Evolutionary conservation across 306 rosid species (phyloP).

Genomic region (Vicia villosa): DNA sequence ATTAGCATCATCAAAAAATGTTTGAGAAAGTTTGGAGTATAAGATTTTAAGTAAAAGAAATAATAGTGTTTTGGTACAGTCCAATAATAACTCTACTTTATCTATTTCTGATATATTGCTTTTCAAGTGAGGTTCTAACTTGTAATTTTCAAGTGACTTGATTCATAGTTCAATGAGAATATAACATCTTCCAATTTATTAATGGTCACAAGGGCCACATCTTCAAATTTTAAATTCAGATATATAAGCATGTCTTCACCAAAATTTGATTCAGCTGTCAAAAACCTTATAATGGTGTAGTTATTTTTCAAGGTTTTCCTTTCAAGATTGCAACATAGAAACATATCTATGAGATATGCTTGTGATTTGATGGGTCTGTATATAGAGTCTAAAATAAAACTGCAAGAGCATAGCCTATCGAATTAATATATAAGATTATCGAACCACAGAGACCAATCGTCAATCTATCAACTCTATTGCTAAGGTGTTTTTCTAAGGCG

Average conservation of each 20-base stretch:
- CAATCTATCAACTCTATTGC: too few relatives aligned
- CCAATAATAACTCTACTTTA: too few relatives aligned
- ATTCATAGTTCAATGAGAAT: slow-evolving; percentile 77
- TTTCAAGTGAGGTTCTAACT: slow-evolving; percentile 62
- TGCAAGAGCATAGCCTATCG: too few relatives aligned
- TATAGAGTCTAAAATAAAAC: too few relatives aligned
- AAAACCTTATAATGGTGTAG: slow-evolving; percentile 64
- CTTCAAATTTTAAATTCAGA: slow-evolving; percentile 68
- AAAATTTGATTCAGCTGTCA: slow-evolving; percentile 55
- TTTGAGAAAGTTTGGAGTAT: slow-evolving; percentile 79
- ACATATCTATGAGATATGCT: too few relatives aligned
- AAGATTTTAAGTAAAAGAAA: slow-evolving; percentile 64
- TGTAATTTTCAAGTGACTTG: slow-evolving; percentile 65
- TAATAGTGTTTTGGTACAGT: slow-evolving; percentile 63
- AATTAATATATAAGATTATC: too few relatives aligned
- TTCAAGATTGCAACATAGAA: too few relatives aligned
- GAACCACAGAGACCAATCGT: too few relatives aligned
- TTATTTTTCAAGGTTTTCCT: slow-evolving; percentile 70
- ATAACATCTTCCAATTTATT: slow-evolving; percentile 79
- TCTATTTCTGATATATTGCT: too few relatives aligned
- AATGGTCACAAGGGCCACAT: too few relatives aligned
- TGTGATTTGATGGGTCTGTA: too few relatives aligned
- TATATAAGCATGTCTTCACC: slow-evolving; percentile 59
- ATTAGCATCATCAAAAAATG: slow-evolving; percentile 92
- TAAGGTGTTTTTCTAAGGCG: too few relatives aligned